Base-by-base conservation (phyloP, 2,329 filamentous ascomycete genomes). In the Penicillium rolfsii region DNA sequence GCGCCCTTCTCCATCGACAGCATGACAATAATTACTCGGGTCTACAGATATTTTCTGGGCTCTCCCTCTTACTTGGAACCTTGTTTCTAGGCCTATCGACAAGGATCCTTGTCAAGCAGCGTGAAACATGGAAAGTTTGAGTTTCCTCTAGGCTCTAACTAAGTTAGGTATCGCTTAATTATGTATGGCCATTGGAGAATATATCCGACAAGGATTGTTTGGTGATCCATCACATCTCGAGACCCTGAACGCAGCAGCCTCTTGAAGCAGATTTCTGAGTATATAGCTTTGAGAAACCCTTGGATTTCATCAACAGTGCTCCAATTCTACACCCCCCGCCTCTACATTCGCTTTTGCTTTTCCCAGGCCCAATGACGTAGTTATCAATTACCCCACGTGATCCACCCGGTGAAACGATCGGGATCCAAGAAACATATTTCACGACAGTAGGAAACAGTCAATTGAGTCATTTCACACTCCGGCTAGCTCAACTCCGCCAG, bases 31-130 rank as follows among this genome's bases (percentile, higher is more conserved):
- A 70, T 50, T 74, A 64, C 41, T 64, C 63, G 1, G 70, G 71
- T 14, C 24, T 73, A 36, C 69, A 73, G 52, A 58, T 74, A 3
- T 74, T 73, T 55, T 58, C 61, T 28, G 48, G 36, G 7, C 43
- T 60, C 5, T 41, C 64, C 12, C 12, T 46, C 14, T 30, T 66
- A 5, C 53, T 64, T n/a, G 63, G 65, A n/a, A 28, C 56, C 7
- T 55, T 52, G 5, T 41, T 57, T 12, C 30, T 45, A 14, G 40
- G 26, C 2, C 5, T 19, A 12, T 45, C 53, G 4, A 55, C 53
- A 12, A 36, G 26, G 26, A n/a, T 35, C 1, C 22, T 55, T 16
- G 28, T 41, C 12, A 22, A 40, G 28, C 22, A 33, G 22, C 53
- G 28, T 35, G 52, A 28, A 28, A 55, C 26, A 30, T 55, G 52